phyloP scores from a whole-genome alignment of 257 asterid species.

The Parsonsia alboflavescens region DNA sequence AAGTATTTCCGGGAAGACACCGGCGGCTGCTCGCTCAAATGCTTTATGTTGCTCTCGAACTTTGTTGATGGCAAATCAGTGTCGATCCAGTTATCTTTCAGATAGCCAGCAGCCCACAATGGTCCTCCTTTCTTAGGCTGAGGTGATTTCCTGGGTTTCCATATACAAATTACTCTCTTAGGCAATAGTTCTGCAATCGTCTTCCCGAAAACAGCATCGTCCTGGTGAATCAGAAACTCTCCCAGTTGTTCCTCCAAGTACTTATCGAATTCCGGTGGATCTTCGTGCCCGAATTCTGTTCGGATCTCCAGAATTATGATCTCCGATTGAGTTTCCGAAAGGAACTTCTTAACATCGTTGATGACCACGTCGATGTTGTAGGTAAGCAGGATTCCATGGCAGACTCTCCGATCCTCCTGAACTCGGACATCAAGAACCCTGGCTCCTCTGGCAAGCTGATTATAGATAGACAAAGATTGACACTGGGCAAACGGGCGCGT shows the following conservation, averaged over 20 bases:
- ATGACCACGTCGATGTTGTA: constrained; percentile 60
- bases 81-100: constrained; percentile 78
- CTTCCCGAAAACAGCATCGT: constrained; percentile 53
- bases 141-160: constrained; percentile 76
- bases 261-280: constrained; percentile 66
- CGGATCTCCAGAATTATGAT: constrained; percentile 69
- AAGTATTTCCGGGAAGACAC: constrained; percentile 51
- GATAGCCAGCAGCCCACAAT: constrained; percentile 60
- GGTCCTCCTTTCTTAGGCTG: constrained; percentile 50
- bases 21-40: constrained; percentile 54
- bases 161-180: constrained; percentile 71
- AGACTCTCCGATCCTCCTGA: constrained; percentile 65
- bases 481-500: constrained; percentile 84
- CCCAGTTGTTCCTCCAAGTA: constrained; percentile 63
- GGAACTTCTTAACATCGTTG: constrained; percentile 50
- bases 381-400: constrained; percentile 69
- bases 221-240: constrained; percentile 60
- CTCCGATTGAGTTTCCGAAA: constrained; percentile 66
- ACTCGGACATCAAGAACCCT: constrained; percentile 69
- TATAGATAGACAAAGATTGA: constrained; percentile 67
- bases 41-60: constrained; percentile 72
- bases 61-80: constrained; percentile 83
- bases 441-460: constrained; percentile 62
- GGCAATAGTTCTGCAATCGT: constrained; percentile 64
- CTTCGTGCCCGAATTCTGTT: constrained; percentile 85